A percentile compares a stretch with the other conserved stretches of the same genome.
These are phyloP conservation scores for Gleditsia sinensis DNA, from an alignment of 306 rosid species.

Conservation along the genomic window DNA sequence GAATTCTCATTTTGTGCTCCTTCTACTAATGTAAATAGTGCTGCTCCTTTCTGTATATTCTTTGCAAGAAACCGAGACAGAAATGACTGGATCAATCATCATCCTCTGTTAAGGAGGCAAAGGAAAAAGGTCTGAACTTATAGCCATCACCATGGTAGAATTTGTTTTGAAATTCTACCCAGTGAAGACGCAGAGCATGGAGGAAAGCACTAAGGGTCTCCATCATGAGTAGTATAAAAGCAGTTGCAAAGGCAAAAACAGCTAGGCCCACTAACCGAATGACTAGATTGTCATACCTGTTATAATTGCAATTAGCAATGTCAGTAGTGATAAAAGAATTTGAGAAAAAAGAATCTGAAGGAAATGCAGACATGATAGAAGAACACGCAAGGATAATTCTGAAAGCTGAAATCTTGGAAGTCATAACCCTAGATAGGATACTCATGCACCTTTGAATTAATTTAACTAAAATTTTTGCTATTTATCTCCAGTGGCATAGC, in stretches of 20 bases:
- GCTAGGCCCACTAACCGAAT: slow-evolving; percentile 77
- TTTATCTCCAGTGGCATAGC: too few species aligned
- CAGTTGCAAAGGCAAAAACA: slow-evolving; percentile 92
- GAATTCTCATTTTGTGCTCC: slow-evolving; percentile 27
- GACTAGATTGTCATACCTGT: slow-evolving; percentile 76
- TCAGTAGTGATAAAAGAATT: slow-evolving; percentile 7
- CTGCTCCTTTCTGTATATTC: slow-evolving; percentile 5
- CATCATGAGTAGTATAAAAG: slow-evolving; percentile 93
- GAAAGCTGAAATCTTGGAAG: background rate
- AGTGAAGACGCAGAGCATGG: slow-evolving; percentile 93
- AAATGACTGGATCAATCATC: slow-evolving; percentile 54
- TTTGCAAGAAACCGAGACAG: slow-evolving; percentile 29
- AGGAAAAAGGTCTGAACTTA: slow-evolving; percentile 83
- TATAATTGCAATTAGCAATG: slow-evolving; percentile 22
- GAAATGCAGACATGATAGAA: background rate
- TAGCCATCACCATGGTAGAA: slow-evolving; percentile 88
- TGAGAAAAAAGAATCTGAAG: background rate
- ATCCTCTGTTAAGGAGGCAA: slow-evolving; percentile 66
- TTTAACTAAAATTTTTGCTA: too few species aligned
- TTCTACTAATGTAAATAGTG: slow-evolving; percentile 12
- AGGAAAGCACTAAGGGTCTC: slow-evolving; percentile 93
- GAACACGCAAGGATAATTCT: background rate
- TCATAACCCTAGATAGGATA: background rate
- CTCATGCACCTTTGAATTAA: too few species aligned
- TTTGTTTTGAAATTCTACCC: slow-evolving; percentile 91